Evolutionary conservation across 371 early-diverging fungal species (phyloP).

Genomic region (Mortierella sp.): DNA sequence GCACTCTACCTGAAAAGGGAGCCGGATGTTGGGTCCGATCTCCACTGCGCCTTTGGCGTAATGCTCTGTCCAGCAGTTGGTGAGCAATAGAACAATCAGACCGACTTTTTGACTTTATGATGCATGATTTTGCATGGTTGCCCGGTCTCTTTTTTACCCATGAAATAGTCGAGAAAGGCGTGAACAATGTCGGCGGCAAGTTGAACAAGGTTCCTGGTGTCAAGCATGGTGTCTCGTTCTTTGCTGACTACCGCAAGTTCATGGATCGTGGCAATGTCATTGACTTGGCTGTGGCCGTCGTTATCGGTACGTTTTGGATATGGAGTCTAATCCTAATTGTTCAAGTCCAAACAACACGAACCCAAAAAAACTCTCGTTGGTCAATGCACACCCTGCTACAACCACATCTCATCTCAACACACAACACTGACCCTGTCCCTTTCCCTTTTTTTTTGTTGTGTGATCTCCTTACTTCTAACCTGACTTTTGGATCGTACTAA

Average conservation of each 20-base stretch:
- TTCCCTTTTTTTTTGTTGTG: background rate
- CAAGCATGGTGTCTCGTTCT: conserved; percentile 49
- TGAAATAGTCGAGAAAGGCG: conserved; percentile 49
- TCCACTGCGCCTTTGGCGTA: too few species aligned
- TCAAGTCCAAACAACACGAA: too few species aligned
- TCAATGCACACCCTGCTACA: background rate
- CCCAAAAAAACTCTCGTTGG: conserved; percentile 22
- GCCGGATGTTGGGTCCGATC: too few species aligned
- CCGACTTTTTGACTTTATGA: background rate
- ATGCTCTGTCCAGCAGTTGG: too few species aligned
- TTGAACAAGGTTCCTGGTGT: conserved; percentile 42
- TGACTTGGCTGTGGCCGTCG: conserved; percentile 63
- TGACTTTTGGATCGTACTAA: too few species aligned
- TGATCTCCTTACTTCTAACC: too few species aligned
- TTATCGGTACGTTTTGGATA: conserved; percentile 66
- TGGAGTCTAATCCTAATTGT: too few species aligned
- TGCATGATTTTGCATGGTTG: too few species aligned
- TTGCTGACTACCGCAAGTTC: conserved; percentile 57
- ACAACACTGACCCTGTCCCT: background rate
- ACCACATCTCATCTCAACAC: background rate
- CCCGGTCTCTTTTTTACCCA: too few species aligned
- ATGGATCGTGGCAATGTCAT: conserved; percentile 62
- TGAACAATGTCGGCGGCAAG: conserved; percentile 23
- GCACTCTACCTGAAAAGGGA: too few species aligned
- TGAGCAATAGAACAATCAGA: too few species aligned